These are phyloP conservation scores for Saccharomycopsis hybrid DNA, from an alignment of 1,139 yeast genomes.

Conservation along the genomic window DNA sequence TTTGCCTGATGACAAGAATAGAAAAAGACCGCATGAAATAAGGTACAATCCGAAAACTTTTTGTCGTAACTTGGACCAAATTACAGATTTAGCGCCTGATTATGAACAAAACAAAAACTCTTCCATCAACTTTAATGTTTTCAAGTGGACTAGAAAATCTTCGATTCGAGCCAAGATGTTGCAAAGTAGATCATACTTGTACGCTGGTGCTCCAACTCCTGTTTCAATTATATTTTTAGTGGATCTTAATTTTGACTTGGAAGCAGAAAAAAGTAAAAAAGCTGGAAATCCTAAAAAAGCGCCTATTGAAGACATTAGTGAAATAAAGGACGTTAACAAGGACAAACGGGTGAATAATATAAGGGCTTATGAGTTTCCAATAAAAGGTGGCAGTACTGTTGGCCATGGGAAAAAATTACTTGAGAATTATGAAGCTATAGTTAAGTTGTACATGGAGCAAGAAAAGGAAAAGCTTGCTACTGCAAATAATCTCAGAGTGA, in stretches of 20 bases:
- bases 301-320: neutral
- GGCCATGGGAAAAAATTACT: slow-evolving; percentile 17
- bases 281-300: neutral
- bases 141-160: slow-evolving; percentile 32
- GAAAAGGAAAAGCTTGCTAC: no score
- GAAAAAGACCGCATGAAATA: slow-evolving; percentile 4
- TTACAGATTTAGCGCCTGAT: slow-evolving; percentile 3
- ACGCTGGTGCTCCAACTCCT: slow-evolving; percentile 43
- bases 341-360: slow-evolving; percentile 10
- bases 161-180: slow-evolving; percentile 29
- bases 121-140: slow-evolving; percentile 38
- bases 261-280: neutral
- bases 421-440: slow-evolving; percentile 14
- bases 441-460: slow-evolving; percentile 9
- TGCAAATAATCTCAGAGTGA: no score
- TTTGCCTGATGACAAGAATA: slow-evolving; percentile 23
- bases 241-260: slow-evolving; percentile 6
- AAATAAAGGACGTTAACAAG: neutral
- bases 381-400: slow-evolving; percentile 14
- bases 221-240: slow-evolving; percentile 32
- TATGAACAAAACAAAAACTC: slow-evolving; percentile 20
- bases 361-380: slow-evolving; percentile 17
- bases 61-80: slow-evolving; percentile 17
- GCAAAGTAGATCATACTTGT: slow-evolving; percentile 36
- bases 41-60: slow-evolving; percentile 7